Evolutionary conservation across 2,329 filamentous ascomycete species (phyloP).

Genomic region (Phoma sp.): DNA sequence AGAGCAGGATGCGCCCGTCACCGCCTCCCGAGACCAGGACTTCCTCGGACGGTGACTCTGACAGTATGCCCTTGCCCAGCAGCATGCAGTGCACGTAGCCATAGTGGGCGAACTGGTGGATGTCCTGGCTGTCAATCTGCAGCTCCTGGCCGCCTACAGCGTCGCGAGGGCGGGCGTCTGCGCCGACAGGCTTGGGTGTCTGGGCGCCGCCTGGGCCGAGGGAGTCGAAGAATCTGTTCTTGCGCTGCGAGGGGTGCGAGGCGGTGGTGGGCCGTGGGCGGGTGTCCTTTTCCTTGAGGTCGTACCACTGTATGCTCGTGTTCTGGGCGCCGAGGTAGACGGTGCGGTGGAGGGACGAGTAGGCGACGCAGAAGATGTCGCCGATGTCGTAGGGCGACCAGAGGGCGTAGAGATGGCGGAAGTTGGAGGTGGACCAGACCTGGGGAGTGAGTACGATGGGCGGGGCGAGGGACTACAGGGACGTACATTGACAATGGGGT

Average conservation of each 20-base stretch:
- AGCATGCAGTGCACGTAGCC: slow-evolving; percentile 98
- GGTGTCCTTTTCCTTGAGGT: slow-evolving; percentile 68
- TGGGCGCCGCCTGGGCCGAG: slow-evolving; percentile 80
- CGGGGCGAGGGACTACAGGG: too few relatives aligned
- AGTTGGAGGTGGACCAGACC: slow-evolving; percentile 80
- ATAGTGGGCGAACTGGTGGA: slow-evolving; percentile 88
- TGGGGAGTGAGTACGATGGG: slow-evolving; percentile 29
- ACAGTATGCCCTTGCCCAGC: slow-evolving; percentile 74
- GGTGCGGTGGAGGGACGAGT: slow-evolving; percentile 78
- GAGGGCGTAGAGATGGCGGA: slow-evolving; percentile 82
- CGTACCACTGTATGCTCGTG: slow-evolving; percentile 92
- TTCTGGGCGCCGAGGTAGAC: slow-evolving; percentile 94
- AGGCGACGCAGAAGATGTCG: slow-evolving; percentile 94
- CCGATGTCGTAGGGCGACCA: slow-evolving; percentile 94
- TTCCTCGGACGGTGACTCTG: slow-evolving; percentile 74
- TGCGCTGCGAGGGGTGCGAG: slow-evolving; percentile 75
- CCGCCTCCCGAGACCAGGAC: slow-evolving; percentile 89
- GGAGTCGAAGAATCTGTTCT: slow-evolving; percentile 93
- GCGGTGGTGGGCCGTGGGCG: slow-evolving; percentile 67
- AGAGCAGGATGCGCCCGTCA: slow-evolving; percentile 94
- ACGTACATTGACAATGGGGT: slow-evolving; percentile 83
- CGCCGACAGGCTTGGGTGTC: slow-evolving; percentile 73
- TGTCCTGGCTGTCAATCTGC: slow-evolving; percentile 81
- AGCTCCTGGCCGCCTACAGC: slow-evolving; percentile 69
- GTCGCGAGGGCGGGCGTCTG: slow-evolving; percentile 55